Base-by-base conservation (phyloP, 345 rosid species). In the Hibiscus tridactylites region DNA sequence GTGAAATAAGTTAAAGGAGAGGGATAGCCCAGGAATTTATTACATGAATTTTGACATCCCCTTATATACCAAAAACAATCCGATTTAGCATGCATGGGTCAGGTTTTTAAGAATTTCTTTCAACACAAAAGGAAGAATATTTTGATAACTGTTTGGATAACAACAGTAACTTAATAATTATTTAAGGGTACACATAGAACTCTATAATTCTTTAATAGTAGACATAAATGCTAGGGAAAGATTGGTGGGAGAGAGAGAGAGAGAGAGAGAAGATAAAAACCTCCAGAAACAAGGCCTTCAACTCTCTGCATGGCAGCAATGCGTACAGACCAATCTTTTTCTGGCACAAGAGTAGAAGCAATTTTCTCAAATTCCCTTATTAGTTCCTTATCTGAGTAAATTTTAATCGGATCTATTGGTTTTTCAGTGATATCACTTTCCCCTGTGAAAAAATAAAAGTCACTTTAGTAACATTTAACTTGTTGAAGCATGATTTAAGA, bases 311-410 rank as follows among this genome's bases (percentile, higher is more conserved):
- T 88, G 79, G 99, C 97, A 77, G 91, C 88, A 78, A 92, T 95
- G 75, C 99, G 99, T 66, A 92, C 59, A 52, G 99, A 89, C 99
- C 99, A 95, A 79, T 95, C 99, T 80, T 95, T 95, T 76, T 95
- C 99, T 5, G 99, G 99, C 76, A 89, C 93, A 61, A 95, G 97
- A 16, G 84, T 91, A 24, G 86, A 75, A 61, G 90, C 85, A 81
- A 95, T 76, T 86, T 95, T 95, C 81, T 95, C 99, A 84, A 95
- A 81, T 75, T 95, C 97, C 86, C 96, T 83, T 50, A 85, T 81
- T 74, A 95, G 87, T 81, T 95, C 99, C 84, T 91, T 95, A 77
- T 95, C 99, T 52, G 98, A 90, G 79, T 95, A 92, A 71, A 95
- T 88, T 68, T 87, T 89, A 74, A 92, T 78, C 47, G 99, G 90